phyloP scores from a whole-genome alignment of 1,284 basidiomycete genomes.

The Leccinum subrobustum region DNA sequence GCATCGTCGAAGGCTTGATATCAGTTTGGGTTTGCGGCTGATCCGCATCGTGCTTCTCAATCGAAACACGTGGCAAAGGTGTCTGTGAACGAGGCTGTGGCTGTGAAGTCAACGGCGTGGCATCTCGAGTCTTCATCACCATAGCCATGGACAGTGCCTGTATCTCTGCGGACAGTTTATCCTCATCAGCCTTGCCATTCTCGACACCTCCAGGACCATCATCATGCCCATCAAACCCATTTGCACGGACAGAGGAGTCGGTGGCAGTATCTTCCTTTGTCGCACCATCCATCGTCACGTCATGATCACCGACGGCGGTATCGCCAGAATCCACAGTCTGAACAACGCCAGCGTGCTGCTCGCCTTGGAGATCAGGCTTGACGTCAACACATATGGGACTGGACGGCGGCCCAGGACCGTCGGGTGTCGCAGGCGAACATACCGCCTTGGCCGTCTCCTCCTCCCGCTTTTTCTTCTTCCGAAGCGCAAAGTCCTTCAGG shows the following conservation, averaged over 20 bases:
- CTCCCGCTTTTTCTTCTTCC: conserved; percentile 46
- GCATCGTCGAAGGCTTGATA: background rate
- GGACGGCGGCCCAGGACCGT: conserved; percentile 12
- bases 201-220: background rate
- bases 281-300: conserved; percentile 11
- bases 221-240: conserved; percentile 3
- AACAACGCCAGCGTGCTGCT: background rate
- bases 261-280: background rate
- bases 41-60: conserved; percentile 6
- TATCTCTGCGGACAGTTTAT: background rate
- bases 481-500: conserved; percentile 45
- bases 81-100: too few relatives aligned
- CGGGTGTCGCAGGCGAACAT: conserved; percentile 23
- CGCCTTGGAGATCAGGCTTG: conserved; percentile 15
- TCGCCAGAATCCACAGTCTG: conserved; percentile 1
- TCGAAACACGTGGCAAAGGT: background rate
- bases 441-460: conserved; percentile 35
- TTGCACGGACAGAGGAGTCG: background rate
- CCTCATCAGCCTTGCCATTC: background rate
- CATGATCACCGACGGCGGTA: conserved; percentile 7
- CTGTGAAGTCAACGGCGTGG: too few relatives aligned
- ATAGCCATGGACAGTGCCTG: background rate
- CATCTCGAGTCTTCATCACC: background rate
- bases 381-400: conserved; percentile 24
- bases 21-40: conserved; percentile 10